Evolutionary conservation across 2,329 filamentous ascomycete genomes (phyloP).

Genomic region (Aspergillus hortae): DNA sequence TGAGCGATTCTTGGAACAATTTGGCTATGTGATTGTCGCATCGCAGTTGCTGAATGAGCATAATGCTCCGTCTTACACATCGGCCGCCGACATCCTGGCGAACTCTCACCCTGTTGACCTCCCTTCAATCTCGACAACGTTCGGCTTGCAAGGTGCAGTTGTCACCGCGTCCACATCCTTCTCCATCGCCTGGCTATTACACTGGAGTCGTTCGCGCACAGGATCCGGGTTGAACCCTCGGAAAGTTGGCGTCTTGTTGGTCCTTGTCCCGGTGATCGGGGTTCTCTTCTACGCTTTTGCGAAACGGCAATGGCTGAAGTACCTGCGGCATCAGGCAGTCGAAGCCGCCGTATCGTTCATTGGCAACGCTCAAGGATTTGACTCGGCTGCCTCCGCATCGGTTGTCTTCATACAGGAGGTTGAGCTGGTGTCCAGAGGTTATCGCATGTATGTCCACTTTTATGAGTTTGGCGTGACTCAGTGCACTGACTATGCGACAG

Average conservation of each 20-base stretch:
- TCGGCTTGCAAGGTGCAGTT: conserved; percentile 63
- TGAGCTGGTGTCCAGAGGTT: conserved; percentile 89
- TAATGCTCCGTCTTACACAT: conserved; percentile 39
- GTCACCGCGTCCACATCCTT: conserved; percentile 63
- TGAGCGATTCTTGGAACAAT: conserved; percentile 82
- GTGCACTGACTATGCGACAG: conserved; percentile 45
- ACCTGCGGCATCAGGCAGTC: conserved; percentile 71
- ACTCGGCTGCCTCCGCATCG: conserved; percentile 70
- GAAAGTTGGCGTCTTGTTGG: conserved; percentile 37
- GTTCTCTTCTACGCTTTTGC: conserved; percentile 67
- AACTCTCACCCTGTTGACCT: conserved; percentile 27
- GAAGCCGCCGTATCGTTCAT: conserved; percentile 67
- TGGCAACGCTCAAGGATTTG: conserved; percentile 72
- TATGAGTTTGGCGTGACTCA: conserved; percentile 11
- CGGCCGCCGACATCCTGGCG: conserved; percentile 32
- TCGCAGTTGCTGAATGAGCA: conserved; percentile 78
- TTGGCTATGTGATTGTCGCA: conserved; percentile 87
- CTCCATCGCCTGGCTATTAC: conserved; percentile 62
- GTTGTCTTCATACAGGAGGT: conserved; percentile 87
- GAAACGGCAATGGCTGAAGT: conserved; percentile 76
- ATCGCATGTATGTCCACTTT: conserved; percentile 63
- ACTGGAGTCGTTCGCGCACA: conserved; percentile 64
- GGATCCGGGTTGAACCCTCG: conserved; percentile 37
- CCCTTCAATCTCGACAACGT: conserved; percentile 39
- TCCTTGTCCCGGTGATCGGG: conserved; percentile 51